phyloP scores from a whole-genome alignment of 2,329 filamentous ascomycete species.

The Scleromitrula shiraiana region DNA sequence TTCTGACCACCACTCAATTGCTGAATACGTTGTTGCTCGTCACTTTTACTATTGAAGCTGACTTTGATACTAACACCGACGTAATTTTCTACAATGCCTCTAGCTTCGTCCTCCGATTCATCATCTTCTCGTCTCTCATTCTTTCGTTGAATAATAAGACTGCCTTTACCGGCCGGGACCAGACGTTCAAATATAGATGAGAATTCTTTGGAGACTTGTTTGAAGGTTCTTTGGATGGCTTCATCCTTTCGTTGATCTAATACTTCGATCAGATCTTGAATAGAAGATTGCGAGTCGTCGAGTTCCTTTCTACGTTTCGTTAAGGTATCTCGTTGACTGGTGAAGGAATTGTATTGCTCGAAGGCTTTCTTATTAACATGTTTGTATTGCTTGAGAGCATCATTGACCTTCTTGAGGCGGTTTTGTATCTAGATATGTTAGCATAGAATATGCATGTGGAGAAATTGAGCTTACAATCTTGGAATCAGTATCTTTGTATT shows the following conservation, averaged over 20 bases:
- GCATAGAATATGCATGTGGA: not conserved
- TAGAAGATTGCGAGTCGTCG: slow-evolving; percentile 76
- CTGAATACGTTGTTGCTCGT: slow-evolving; percentile 96
- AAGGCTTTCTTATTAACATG: slow-evolving; percentile 99
- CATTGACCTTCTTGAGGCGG: slow-evolving; percentile 82
- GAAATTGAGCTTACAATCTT: slow-evolving; percentile 51
- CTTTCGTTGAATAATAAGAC: slow-evolving; percentile 86
- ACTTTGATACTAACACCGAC: slow-evolving; percentile 94
- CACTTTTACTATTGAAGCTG: slow-evolving; percentile 96
- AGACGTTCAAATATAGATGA: slow-evolving; percentile 88
- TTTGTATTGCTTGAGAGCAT: slow-evolving; percentile 89
- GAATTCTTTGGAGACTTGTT: slow-evolving; percentile 93
- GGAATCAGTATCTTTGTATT: slow-evolving; percentile 76
- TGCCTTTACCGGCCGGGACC: slow-evolving; percentile 85
- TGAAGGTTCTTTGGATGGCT: slow-evolving; percentile 96
- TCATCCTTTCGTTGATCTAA: slow-evolving; percentile 95
- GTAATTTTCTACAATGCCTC: slow-evolving; percentile 82
- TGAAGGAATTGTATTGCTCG: slow-evolving; percentile 98
- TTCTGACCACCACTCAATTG: slow-evolving; percentile 97
- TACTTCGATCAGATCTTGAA: slow-evolving; percentile 85
- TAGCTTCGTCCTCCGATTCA: slow-evolving; percentile 59
- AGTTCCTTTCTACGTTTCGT: slow-evolving; percentile 80
- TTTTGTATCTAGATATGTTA: slow-evolving; percentile 20
- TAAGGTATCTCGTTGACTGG: slow-evolving; percentile 79
- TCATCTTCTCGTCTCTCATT: slow-evolving; percentile 66